Evolutionary conservation across 345 rosid genomes (phyloP).

Genomic region (Eucalyptus fibrosa): DNA sequence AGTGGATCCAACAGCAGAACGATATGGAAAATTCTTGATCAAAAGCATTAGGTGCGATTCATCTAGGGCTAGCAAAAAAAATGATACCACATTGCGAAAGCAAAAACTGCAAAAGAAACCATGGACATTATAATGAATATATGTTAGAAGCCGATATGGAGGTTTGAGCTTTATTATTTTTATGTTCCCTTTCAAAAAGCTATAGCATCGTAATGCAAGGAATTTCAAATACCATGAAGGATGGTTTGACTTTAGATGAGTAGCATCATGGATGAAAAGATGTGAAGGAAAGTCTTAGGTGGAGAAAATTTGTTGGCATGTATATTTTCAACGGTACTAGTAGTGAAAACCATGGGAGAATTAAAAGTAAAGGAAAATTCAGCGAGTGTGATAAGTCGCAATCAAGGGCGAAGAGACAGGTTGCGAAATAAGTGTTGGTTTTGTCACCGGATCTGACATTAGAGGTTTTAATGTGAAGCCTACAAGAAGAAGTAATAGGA

Average conservation of each 20-base stretch:
- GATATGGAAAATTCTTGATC: background rate
- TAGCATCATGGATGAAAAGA: too few species aligned
- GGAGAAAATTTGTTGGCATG: rapidly evolving
- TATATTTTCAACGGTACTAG: too few species aligned
- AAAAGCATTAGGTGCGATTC: background rate
- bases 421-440: too few species aligned
- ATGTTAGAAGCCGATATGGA: background rate
- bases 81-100: background rate
- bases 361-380: rapidly evolving
- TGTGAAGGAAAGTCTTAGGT: too few species aligned
- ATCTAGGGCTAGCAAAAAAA: background rate
- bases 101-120: background rate
- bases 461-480: too few species aligned
- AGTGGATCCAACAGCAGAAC: rapidly evolving
- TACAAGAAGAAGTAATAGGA: rapidly evolving
- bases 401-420: too few species aligned
- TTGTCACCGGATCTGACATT: rapidly evolving
- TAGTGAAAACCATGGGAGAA: too few species aligned
- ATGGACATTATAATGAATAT: background rate
- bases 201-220: rapidly evolving
- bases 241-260: rapidly evolving
- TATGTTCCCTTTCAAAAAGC: too few species aligned
- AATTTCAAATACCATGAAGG: too few species aligned
- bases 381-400: rapidly evolving
- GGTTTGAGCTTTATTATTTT: rapidly evolving